Conservation (phyloP, 495 filamentous ascomycete genomes). For the Neurospora cerealis region DNA sequence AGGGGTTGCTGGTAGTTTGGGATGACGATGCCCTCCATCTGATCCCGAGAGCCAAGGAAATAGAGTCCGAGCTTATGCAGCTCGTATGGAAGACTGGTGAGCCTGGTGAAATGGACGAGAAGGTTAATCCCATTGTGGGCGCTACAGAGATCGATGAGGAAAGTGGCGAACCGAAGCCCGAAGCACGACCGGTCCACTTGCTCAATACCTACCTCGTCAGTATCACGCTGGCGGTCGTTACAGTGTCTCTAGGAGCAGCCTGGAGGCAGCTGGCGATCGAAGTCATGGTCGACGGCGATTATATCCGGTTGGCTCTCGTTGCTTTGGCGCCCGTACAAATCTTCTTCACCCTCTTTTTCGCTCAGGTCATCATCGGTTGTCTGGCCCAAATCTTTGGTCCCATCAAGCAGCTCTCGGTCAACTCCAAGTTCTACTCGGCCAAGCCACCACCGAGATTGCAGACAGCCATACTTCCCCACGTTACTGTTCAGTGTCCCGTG, state of each 20-base stretch:
- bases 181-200: slow-evolving; percentile 54
- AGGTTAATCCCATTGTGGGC: slow-evolving; percentile 19
- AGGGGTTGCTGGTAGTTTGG: slow-evolving; percentile 61
- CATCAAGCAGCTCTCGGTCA: slow-evolving; percentile 57
- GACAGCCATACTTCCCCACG: slow-evolving; percentile 45
- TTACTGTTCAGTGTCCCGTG: slow-evolving; percentile 63
- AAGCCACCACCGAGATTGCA: slow-evolving; percentile 48
- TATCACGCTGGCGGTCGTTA: slow-evolving; percentile 52
- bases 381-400: slow-evolving; percentile 66
- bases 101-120: slow-evolving; percentile 43
- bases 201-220: slow-evolving; percentile 57
- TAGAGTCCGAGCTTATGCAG: slow-evolving; percentile 65
- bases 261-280: slow-evolving; percentile 58
- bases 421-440: slow-evolving; percentile 73
- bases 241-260: slow-evolving; percentile 54
- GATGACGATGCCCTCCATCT: slow-evolving; percentile 65
- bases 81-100: slow-evolving; percentile 55
- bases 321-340: slow-evolving; percentile 58
- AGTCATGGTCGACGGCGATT: slow-evolving; percentile 51
- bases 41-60: slow-evolving; percentile 52
- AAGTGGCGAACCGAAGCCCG: slow-evolving; percentile 52
- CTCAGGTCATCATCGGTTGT: slow-evolving; percentile 63
- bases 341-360: slow-evolving; percentile 73
- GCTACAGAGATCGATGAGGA: slow-evolving; percentile 60
- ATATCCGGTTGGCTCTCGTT: slow-evolving; percentile 50